Conservation (phyloP, 2,329 filamentous ascomycete genomes). For the Cladorrhinum sp. region DNA sequence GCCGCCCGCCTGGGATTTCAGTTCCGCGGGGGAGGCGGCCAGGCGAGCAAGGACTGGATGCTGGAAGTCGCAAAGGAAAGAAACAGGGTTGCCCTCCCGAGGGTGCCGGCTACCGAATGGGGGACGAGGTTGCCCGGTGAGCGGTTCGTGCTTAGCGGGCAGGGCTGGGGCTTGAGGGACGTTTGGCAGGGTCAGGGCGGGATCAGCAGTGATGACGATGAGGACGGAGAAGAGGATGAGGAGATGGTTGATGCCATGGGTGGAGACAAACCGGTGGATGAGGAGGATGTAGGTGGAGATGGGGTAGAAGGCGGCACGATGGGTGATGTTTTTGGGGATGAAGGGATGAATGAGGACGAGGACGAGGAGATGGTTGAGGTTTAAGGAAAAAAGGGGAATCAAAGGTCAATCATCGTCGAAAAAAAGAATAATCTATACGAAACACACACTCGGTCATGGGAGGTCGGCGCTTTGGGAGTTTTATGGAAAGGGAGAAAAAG, state of each 20-base stretch:
- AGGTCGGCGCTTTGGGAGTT: constrained; percentile 3
- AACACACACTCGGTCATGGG: no score
- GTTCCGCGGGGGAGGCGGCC: constrained; percentile 52
- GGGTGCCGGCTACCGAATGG: constrained; percentile 63
- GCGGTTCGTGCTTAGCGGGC: constrained; percentile 64
- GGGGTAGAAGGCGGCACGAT: constrained; percentile 53
- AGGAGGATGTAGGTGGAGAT: constrained; percentile 54
- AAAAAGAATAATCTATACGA: no score
- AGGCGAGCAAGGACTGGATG: constrained; percentile 70
- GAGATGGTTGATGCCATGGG: constrained; percentile 45
- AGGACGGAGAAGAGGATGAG: constrained; percentile 43
- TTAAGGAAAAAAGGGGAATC: constrained; percentile 16
- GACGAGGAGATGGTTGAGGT: constrained; percentile 38
- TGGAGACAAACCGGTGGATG: constrained; percentile 46
- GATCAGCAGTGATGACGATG: constrained; percentile 34
- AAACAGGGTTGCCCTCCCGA: constrained; percentile 64
- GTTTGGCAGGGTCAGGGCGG: constrained; percentile 47
- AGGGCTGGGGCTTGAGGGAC: constrained; percentile 62
- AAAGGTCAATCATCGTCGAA: no score
- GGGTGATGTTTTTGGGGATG: constrained; percentile 44
- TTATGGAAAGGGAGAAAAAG: neutral
- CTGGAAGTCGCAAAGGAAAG: constrained; percentile 68
- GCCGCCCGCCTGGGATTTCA: constrained; percentile 65
- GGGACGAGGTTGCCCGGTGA: constrained; percentile 64
- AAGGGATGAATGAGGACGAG: constrained; percentile 27